Evolutionary conservation across 352 stramenopile genomes (phyloP), one percentile per base, ranked within the genome.

Genomic region (Phytophthora gonapodyides): DNA sequence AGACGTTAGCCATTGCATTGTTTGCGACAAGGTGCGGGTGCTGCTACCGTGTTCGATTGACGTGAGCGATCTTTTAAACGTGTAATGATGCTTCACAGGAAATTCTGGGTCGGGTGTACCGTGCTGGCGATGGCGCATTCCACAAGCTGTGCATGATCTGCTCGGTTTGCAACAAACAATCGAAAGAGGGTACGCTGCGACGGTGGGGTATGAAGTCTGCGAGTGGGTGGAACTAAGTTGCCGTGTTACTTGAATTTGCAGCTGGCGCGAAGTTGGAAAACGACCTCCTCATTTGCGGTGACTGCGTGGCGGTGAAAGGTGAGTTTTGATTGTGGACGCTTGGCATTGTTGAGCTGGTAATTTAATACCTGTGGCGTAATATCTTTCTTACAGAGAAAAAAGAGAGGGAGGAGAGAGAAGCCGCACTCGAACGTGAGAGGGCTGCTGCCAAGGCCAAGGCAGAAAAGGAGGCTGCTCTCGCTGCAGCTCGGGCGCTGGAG

Each of bases 101-200:
- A 71, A 91, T 94, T 37, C 74, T 94, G 31, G 84, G 84, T 1
- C 79, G 82, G 24, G 77, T 88, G 52, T 89, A 94, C 48, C 84
- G 86, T 21, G 79, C 74, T 51, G 84, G 69, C 0, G 80, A 83
- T 30, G 61, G 64, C 2, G 75, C 74, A 3, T 94, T 91, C 71
- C 84, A 94, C 60, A 88, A 88, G 43, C 71, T 91, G 12, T 94
- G 84, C 48, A 91, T 94, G 81, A 48, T 86, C 30, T 94, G 84
- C 63, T 85, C 81, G 0, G 63, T 79, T 31, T 94, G 82, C 63
- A 68, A 80, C 19, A 89, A 92, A 58, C 64, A 87, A 12, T 64
- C 83, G 1, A 80, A 85, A 63, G 82, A 94, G 76, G 71, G 78
- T 84, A 53, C 33, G 59, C 5, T 34, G 8, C 49, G 45, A 8